Evolutionary conservation across 2,329 filamentous ascomycete species (phyloP).

Genomic region (Fusarium avenaceum): DNA sequence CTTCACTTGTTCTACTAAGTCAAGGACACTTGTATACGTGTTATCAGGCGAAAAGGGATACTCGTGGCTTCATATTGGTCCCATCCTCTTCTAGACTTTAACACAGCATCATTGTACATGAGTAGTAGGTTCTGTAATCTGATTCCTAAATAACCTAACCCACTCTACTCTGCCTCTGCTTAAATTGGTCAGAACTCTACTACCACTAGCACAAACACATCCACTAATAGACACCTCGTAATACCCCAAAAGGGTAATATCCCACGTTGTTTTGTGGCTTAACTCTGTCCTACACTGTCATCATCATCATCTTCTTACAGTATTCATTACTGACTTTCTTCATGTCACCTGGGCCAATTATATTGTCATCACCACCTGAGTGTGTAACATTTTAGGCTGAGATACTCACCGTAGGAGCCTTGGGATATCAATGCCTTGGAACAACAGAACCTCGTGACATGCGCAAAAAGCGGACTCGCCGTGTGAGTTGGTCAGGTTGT

Average conservation of each 20-base stretch:
- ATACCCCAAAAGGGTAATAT: neutral
- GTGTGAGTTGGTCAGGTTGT: conserved; percentile 15
- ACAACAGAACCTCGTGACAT: conserved; percentile 38
- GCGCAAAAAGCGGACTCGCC: conserved; percentile 22
- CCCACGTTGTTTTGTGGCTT: conserved; percentile 9
- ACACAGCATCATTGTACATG: conserved; percentile 29
- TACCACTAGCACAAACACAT: neutral
- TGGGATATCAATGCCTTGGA: conserved; percentile 17
- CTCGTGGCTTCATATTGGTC: conserved; percentile 5
- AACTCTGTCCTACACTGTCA: conserved; percentile 10
- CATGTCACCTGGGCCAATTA: conserved; percentile 35
- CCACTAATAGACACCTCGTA: neutral
- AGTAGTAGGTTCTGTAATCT: conserved; percentile 10
- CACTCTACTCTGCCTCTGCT: conserved; percentile 26
- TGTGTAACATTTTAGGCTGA: conserved; percentile 35
- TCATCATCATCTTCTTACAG: conserved; percentile 20
- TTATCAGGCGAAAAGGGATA: conserved; percentile 15
- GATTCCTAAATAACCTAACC: conserved; percentile 23
- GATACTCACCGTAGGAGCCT: conserved; percentile 2
- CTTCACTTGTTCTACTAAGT: neutral
- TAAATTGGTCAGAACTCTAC: conserved; percentile 12
- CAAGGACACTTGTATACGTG: conserved; percentile 1
- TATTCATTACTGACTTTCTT: neutral
- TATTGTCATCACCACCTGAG: conserved; percentile 26
- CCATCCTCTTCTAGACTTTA: neutral